Conservation (phyloP, 2,329 filamentous ascomycete genomes). For the Chaetoscypha palmicola region DNA sequence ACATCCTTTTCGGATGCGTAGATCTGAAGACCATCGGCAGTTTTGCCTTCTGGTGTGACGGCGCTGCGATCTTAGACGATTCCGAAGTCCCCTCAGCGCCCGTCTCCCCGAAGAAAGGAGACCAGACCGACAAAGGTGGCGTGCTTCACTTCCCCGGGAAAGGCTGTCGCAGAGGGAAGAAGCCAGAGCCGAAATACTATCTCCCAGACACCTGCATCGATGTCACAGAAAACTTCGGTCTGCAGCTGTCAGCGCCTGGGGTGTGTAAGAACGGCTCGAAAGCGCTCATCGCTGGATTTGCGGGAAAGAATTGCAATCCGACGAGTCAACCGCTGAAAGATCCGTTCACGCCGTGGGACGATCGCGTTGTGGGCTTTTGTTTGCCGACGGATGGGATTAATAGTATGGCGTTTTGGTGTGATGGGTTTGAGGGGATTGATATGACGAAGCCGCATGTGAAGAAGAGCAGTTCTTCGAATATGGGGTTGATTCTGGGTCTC, state of each 20-base stretch:
- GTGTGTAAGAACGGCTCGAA: slow-evolving; percentile 1
- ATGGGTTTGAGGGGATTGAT: neutral
- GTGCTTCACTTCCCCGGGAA: neutral
- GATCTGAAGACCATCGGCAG: neutral
- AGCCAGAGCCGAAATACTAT: neutral
- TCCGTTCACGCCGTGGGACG: neutral
- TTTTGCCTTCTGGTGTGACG: slow-evolving; percentile 3
- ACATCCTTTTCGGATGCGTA: neutral
- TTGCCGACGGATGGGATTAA: neutral
- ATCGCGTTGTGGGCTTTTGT: neutral
- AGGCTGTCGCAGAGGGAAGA: neutral
- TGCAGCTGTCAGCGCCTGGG: neutral
- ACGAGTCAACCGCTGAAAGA: neutral
- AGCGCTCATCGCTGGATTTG: slow-evolving; percentile 1
- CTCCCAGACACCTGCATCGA: neutral
- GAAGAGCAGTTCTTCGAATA: neutral
- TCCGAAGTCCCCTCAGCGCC: neutral
- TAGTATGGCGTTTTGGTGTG: slow-evolving; percentile 2
- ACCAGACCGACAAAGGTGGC: neutral
- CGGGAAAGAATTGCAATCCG: neutral
- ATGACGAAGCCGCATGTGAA: neutral
- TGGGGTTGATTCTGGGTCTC: neutral
- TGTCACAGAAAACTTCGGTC: neutral
- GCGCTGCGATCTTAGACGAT: neutral
- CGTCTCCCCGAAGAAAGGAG: neutral